A percentile compares a stretch with the other conserved stretches of the same genome.
Evolutionary conservation across 768 basidiomycete species (phyloP).

Genomic region (Auricularia cornea): DNA sequence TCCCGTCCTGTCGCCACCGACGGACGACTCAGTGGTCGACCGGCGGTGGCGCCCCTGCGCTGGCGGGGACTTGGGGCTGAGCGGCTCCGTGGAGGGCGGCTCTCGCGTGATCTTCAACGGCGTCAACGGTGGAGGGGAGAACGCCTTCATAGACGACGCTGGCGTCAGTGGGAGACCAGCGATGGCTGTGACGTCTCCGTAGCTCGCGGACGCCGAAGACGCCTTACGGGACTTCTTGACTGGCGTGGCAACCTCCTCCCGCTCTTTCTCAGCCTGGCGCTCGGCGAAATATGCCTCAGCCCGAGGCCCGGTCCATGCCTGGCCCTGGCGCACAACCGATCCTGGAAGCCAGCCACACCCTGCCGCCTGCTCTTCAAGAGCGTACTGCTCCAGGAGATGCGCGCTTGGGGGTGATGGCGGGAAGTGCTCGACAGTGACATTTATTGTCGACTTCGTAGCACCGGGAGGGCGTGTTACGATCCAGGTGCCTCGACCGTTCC

Average conservation of each 20-base stretch:
- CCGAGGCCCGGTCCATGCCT: conserved; percentile 20
- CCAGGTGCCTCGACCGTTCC: conserved; percentile 27
- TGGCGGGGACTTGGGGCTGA: neutral
- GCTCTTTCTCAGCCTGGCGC: conserved; percentile 17
- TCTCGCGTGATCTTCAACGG: neutral
- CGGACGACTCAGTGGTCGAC: neutral
- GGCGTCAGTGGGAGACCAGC: neutral
- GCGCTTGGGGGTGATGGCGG: conserved; percentile 16
- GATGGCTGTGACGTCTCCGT: neutral
- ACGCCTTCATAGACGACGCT: neutral
- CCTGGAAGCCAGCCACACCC: conserved; percentile 10
- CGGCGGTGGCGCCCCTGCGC: neutral
- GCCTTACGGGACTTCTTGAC: conserved; percentile 3
- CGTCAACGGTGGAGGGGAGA: neutral
- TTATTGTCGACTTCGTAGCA: conserved; percentile 21
- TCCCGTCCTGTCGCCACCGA: neutral
- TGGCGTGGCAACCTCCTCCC: conserved; percentile 9
- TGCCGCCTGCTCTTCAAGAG: conserved; percentile 8
- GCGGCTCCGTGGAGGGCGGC: neutral
- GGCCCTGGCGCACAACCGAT: conserved; percentile 21
- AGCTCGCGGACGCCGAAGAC: neutral
- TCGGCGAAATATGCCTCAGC: conserved; percentile 21
- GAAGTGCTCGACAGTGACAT: conserved; percentile 26
- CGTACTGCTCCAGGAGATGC: conserved; percentile 14
- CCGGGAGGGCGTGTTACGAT: conserved; percentile 14